A percentile compares a stretch with the other conserved stretches of the same genome.
Conservation (phyloP, 495 filamentous ascomycete genomes). For the Trichoderma gamsii region DNA sequence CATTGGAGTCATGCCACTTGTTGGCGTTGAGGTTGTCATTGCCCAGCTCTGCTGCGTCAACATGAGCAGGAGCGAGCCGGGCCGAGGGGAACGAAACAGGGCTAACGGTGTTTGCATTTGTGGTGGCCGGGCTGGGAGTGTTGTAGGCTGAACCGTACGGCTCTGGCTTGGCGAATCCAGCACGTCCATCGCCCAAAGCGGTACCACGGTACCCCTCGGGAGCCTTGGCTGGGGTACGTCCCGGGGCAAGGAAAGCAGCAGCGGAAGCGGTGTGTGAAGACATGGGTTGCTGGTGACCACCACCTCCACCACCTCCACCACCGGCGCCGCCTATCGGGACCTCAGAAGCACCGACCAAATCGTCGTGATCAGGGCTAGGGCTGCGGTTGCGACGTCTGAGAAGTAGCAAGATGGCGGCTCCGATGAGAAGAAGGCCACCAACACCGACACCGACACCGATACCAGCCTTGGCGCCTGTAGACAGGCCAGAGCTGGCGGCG, state of each 20-base stretch:
- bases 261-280: background rate
- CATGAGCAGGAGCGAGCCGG: background rate
- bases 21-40: constrained; percentile 7
- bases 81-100: background rate
- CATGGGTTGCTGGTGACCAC: constrained; percentile 8
- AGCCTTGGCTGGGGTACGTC: constrained; percentile 1
- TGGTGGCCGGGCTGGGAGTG: background rate
- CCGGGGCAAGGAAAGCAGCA: constrained; percentile 11
- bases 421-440: constrained; percentile 15
- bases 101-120: background rate
- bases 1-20: background rate
- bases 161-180: constrained; percentile 15
- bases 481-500: constrained; percentile 14
- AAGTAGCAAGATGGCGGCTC: constrained; percentile 3
- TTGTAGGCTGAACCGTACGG: constrained; percentile 15
- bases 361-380: constrained; percentile 7
- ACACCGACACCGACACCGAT: constrained; percentile 19
- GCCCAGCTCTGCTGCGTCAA: constrained; percentile 3
- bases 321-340: constrained; percentile 16
- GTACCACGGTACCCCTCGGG: constrained; percentile 15
- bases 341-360: constrained; percentile 13
- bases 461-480: constrained; percentile 20
- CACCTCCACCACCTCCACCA: constrained; percentile 1
- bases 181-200: constrained; percentile 14
- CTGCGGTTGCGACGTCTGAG: background rate